Evolutionary conservation across 768 basidiomycete species (phyloP).

Genomic region (Tricholoma hemisulphureum): DNA sequence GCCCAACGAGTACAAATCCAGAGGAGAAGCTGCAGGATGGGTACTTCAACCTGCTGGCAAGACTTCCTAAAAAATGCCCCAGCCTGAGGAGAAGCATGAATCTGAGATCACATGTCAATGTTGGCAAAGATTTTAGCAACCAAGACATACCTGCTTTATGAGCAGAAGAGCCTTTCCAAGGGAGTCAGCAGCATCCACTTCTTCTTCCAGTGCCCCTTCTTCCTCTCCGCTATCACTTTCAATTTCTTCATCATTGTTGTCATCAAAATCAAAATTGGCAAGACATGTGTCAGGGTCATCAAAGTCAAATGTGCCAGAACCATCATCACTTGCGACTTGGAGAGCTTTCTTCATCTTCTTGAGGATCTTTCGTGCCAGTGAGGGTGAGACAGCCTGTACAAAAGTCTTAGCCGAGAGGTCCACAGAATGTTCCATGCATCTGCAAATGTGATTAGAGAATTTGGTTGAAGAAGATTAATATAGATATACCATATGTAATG

Average conservation of each 20-base stretch:
- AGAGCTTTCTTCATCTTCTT: not conserved
- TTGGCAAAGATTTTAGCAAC: not conserved
- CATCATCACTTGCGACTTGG: not conserved
- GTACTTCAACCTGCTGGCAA: not conserved
- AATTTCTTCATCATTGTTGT: not conserved
- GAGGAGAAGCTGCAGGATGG: not conserved
- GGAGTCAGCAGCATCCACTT: conserved; percentile 1
- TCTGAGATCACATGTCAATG: not conserved
- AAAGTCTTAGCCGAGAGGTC: not conserved
- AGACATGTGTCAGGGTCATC: not conserved
- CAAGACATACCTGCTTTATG: conserved; percentile 1
- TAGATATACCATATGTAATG: no score
- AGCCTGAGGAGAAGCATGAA: conserved; percentile 4
- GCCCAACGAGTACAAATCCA: not conserved
- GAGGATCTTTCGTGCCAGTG: not conserved
- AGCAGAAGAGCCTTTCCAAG: conserved; percentile 3
- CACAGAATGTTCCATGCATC: not conserved
- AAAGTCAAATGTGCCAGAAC: not conserved
- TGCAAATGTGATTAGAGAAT: not conserved
- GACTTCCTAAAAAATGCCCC: not conserved
- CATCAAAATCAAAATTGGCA: not conserved
- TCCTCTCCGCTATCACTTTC: not conserved
- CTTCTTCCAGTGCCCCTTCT: not conserved
- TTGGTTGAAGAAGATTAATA: not conserved
- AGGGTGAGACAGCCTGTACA: no score